Percentiles rank a stretch among this genome's conserved stretches.
Conservation (phyloP, 2,329 filamentous ascomycete genomes). For the Aureobasidium sp. region DNA sequence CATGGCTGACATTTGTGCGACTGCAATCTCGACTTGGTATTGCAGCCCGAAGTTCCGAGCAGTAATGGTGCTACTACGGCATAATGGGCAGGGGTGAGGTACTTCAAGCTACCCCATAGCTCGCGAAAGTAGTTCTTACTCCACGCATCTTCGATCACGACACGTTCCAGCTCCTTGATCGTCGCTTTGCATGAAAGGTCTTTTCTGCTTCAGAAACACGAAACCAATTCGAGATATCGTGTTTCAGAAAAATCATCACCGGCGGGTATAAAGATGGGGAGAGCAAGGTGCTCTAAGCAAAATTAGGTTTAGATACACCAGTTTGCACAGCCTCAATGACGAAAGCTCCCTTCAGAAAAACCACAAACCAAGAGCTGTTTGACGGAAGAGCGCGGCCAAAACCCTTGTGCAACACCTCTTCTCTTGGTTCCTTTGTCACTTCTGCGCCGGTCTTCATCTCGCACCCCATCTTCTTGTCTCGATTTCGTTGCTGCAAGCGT, state of each 20-base stretch:
- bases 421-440: neutral
- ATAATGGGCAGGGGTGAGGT: neutral
- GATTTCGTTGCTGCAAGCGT: conserved; percentile 7
- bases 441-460: conserved; percentile 12
- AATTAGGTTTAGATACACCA: conserved; percentile 9
- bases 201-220: neutral
- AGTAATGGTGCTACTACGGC: neutral
- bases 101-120: neutral
- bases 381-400: neutral
- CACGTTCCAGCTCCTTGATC: neutral
- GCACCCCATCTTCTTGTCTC: neutral
- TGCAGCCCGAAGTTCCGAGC: neutral
- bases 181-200: neutral
- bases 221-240: neutral
- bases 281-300: conserved; percentile 2
- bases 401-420: conserved; percentile 1
- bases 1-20: conserved; percentile 5
- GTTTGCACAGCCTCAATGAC: conserved; percentile 12
- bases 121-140: too few species aligned
- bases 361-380: neutral
- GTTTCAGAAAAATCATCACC: neutral
- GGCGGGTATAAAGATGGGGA: neutral
- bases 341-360: conserved; percentile 3
- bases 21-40: neutral
- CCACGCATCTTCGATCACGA: neutral